phyloP scores from a whole-genome alignment of 2,329 filamentous ascomycete species.

The Fusarium tjaetaba region DNA sequence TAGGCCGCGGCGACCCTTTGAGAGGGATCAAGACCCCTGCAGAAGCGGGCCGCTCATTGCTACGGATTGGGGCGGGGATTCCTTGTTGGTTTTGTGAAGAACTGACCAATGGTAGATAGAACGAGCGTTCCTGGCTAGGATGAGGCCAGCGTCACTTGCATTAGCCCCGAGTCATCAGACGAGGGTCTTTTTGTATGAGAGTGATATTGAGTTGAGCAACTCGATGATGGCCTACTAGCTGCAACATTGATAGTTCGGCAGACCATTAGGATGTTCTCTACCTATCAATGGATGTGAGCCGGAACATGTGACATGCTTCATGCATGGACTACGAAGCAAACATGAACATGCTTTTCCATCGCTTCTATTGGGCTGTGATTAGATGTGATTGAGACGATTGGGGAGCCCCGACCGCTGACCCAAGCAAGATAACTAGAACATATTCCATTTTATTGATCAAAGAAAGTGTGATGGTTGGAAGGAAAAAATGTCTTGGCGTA shows the following conservation, averaged over 20 bases:
- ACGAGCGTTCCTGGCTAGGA: slow-evolving; percentile 36
- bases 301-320: not conserved
- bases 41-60: slow-evolving; percentile 42
- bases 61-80: slow-evolving; percentile 30
- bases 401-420: not conserved
- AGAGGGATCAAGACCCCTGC: slow-evolving; percentile 35
- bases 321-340: slow-evolving; percentile 21
- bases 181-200: slow-evolving; percentile 18
- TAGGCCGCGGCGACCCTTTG: slow-evolving; percentile 33
- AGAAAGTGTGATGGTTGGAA: slow-evolving; percentile 2
- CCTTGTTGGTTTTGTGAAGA: slow-evolving; percentile 33
- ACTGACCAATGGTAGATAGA: slow-evolving; percentile 32
- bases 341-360: not conserved
- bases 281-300: not conserved
- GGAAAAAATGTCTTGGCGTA: not conserved
- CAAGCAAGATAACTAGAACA: not conserved
- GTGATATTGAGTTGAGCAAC: slow-evolving; percentile 11
- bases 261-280: not conserved
- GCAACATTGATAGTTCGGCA: not conserved
- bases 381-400: slow-evolving; percentile 16
- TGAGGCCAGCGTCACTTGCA: slow-evolving; percentile 44
- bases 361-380: not conserved
- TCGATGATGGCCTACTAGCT: not conserved
- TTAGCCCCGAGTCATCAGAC: slow-evolving; percentile 39
- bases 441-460: not conserved